Evolutionary conservation across 768 basidiomycete species (phyloP), one percentile per base, ranked within the genome.

Genomic region (Auricularia sp.): DNA sequence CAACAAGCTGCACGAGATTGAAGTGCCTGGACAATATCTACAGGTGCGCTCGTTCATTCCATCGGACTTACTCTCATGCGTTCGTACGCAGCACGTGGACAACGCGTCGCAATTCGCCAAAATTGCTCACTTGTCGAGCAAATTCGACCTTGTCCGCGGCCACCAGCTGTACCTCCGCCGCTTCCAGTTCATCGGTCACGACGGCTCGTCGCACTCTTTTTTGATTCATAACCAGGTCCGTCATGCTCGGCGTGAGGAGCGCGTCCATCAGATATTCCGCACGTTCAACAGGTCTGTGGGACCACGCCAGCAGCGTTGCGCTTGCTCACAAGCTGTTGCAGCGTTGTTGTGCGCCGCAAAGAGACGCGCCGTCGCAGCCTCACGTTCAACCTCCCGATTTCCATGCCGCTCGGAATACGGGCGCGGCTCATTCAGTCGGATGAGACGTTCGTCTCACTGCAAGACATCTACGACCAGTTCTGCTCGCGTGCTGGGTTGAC

Each of bases 21-120:
- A 99, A 72, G 85, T 99, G 62, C 95, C 95, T n/a, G 97, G 97
- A 6, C 97, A 99, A 75, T 99, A 99, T 73, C 90, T 94, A 0
- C 92, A 98, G 83, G 94, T 91, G 64, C 70, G 78, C 29, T 66
- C 1, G 21, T 16, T 61, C n/a, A 54, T 34, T 36, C 37, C 59
- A 44, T n/a, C 34, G 39, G 58, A 64, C 29, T 29, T 29, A 29
- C 29, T 29, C 29, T 29, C 29, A 29, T 29, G 29, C 29, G 29
- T 29, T 29, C 29, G 29, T 29, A 29, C 29, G 14, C 70, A 97
- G 94, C 94, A 98, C 72, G 94, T 95, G 74, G 96, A 99, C 74
- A 92, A 82, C 70, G 93, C 93, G 72, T 89, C 90, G 69, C 88
- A 90, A 69, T 97, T 98, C 70, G 82, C 92, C 65, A 85, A 90